Base-by-base conservation (phyloP, 495 filamentous ascomycete species). In the Hypoxylon perforatum region DNA sequence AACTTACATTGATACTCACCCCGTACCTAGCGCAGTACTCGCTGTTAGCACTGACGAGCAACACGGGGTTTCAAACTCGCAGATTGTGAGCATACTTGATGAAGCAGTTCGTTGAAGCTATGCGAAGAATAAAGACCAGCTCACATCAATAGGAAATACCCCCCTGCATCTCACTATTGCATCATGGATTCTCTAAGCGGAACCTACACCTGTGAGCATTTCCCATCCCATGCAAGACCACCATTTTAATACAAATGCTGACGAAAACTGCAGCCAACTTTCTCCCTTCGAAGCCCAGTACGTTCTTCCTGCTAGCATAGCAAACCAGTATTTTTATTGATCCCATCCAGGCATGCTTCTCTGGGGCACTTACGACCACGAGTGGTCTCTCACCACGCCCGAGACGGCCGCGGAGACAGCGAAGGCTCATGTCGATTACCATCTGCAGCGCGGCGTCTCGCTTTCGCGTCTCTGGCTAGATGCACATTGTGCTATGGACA, bases 251-350 rank as follows among this genome's bases (percentile, higher is more conserved):
- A 17, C 15, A 39, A 7, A 39, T 61, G 19, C 51, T 66, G 45
- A 66, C 50, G 14, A n/a, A n/a, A 1, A n/a, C 14, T 14, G 21
- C 2, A 66, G 63, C 63, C 0, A 45, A 51, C 36, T 57, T 50
- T 38, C 61, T 66, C 21, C 56, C 56, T 19, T 36, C 56, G 0
- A 22, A 25, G 12, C 7, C 21, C 6, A 33, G 63, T 66, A 45
- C 51, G 57, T 42, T 18, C 1, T 41, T 22, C 12, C 8, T 17
- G 10, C 25, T 17, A 38, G 9, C 18, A 19, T 39, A 25, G 14
- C 12, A 19, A 15, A 23, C 2, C 3, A 2, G 23, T 18, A 22
- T 15, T 21, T n/a, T 15, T 10, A 33, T 48, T 54, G 48, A 65
- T 28, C 17, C 11, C 8, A 19, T 33, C 11, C 33, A 60, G 63